Base-by-base conservation (phyloP, 495 filamentous ascomycete genomes). In the Penicillium paradoxum region DNA sequence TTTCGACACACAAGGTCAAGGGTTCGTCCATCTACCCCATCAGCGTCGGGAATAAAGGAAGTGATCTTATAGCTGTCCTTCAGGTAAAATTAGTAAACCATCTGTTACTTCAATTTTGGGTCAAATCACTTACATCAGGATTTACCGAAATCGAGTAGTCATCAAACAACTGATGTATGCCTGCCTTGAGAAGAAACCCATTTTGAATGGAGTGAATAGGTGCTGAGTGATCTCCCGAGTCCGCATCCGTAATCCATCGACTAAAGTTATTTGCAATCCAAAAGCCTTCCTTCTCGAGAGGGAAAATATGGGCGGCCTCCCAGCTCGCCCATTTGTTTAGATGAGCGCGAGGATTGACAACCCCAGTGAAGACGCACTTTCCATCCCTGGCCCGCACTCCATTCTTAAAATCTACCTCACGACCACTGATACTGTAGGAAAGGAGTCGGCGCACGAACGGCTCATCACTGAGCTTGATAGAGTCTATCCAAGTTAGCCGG, bases 1-100 rank as follows among this genome's bases (percentile, higher is more conserved):
- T 44, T 15, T 5, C 53, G 53, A 36, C 65, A 67, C 32, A 49
- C 49, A 53, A 60, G 59, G 54, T 73, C 63, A 22, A 74, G 63
- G 54, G 13, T 27, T 10, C 30, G 30, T 7, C 30, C 30, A 32
- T 32, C 30, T 4, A 32, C 30, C 4, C 11, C 2, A 4, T 9
- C 6, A 9, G 6, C 11, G 11, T 32, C 11, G 10, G 4, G 2
- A 32, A 4, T 9, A 11, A 32, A 32, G 11, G 6, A 4, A 7
- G 30, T 32, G 9, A 32, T 32, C 11, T 32, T 32, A 11, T 32
- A 32, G 30, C 30, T 7, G 11, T 32, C 30, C 30, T 32, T 9
- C n/a, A 32, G 2, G 2, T 9, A 7, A 32, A 9, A 32, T 32
- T 32, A 32, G 30, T 9, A 32, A 32, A 9, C 30, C 30, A 32